Conservation (phyloP, 495 filamentous ascomycete species). For the Penicillium paxilli region DNA sequence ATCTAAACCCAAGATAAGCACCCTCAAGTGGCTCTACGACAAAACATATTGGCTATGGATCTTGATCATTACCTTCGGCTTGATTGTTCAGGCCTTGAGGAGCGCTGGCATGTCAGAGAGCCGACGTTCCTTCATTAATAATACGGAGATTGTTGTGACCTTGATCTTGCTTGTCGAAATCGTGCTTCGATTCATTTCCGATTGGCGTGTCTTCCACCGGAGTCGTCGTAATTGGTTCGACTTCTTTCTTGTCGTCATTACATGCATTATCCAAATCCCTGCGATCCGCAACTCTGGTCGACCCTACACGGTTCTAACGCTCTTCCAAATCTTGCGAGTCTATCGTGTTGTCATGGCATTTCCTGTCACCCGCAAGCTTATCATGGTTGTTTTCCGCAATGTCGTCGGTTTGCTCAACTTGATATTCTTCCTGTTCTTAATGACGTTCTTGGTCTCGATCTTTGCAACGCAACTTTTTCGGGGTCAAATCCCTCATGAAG, state of each 20-base stretch:
- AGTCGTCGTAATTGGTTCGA: slow-evolving; percentile 77
- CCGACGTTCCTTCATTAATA: slow-evolving; percentile 58
- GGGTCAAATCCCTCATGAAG: slow-evolving; percentile 67
- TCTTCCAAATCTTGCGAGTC: slow-evolving; percentile 90
- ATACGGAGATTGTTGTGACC: slow-evolving; percentile 76
- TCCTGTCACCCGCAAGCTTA: slow-evolving; percentile 79
- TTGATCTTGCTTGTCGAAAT: slow-evolving; percentile 82
- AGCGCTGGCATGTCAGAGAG: slow-evolving; percentile 66
- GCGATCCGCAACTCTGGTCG: slow-evolving; percentile 73
- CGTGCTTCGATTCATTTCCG: slow-evolving; percentile 68
- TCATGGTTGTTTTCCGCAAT: slow-evolving; percentile 85
- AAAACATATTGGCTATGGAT: slow-evolving; percentile 81
- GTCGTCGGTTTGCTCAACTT: slow-evolving; percentile 90
- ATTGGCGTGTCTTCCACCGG: slow-evolving; percentile 77
- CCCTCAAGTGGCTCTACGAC: slow-evolving; percentile 67
- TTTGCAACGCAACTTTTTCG: slow-evolving; percentile 94
- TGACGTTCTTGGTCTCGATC: slow-evolving; percentile 90
- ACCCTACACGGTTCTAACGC: slow-evolving; percentile 82
- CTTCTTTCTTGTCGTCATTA: slow-evolving; percentile 74
- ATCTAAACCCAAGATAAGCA: slow-evolving; percentile 44
- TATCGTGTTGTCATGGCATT: slow-evolving; percentile 92
- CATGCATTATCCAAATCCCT: slow-evolving; percentile 83
- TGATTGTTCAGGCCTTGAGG: slow-evolving; percentile 72
- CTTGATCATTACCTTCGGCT: slow-evolving; percentile 70
- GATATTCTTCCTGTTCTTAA: slow-evolving; percentile 92